Base-by-base conservation (phyloP, 352 stramenopile genomes). In the Pythium coloratum region DNA sequence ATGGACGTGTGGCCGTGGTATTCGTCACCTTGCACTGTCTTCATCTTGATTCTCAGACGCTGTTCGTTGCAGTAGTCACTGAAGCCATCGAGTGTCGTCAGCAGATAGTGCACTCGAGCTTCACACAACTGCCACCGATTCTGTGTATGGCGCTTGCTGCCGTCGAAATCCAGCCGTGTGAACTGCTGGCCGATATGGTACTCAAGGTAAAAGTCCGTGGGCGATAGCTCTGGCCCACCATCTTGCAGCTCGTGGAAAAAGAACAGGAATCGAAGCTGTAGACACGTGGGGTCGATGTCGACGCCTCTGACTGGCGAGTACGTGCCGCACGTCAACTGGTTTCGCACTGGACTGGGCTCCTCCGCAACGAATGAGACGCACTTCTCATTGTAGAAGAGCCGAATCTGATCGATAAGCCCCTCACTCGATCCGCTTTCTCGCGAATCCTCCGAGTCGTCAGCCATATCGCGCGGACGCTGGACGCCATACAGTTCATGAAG, bases 211-310 rank as follows among this genome's bases (percentile, higher is more conserved):
- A 91, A 95, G 20, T 93, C 82, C 0, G 80, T 84, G 1, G 84
- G 77, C 6, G 70, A 67, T 36, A 91, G 66, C 1, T 81, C 55
- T 0, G 77, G 78, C 0, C 84, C 81, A 34, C 73, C 84, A 55
- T 95, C 86, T 55, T 95, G 86, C 2, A 95, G 66, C 58, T 95
- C 86, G 54, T 95, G 84, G 58, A 95, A 95, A 71, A 95, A 91
- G 51, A 95, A 86, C 32, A 86, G 75, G 14, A 95, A 54, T 1
- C 84, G 81, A 36, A 95, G 66, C 40, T 93, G 81, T 0, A 80
- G 67, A 38, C 75, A 81, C 12, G 77, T 93, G n/a, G 84, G 86
- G n/a, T 95, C 86, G 7, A 95, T 72, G 20, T 91, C 83, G 9
- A 58, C 49, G 14, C 80, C 84, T 26, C 59, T 61, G 8, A 79